phyloP scores from a whole-genome alignment of 1,139 yeast genomes.

The Kazachstania sp. region DNA sequence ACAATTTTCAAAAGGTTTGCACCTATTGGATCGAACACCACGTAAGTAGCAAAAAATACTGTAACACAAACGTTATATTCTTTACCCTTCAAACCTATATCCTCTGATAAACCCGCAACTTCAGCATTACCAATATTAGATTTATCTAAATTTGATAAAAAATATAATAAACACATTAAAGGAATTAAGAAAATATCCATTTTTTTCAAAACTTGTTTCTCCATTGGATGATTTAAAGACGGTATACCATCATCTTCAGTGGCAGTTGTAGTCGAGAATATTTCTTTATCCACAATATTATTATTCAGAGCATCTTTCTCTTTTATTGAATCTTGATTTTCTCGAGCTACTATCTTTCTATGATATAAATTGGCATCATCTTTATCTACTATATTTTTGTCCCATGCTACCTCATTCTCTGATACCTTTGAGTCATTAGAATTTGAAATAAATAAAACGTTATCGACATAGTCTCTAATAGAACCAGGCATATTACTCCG shows the following conservation, averaged over 20 bases:
- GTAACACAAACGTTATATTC: slow-evolving; percentile 48
- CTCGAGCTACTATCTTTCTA: not conserved
- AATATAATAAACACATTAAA: slow-evolving; percentile 44
- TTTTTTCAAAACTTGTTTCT: slow-evolving; percentile 38
- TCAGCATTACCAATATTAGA: slow-evolving; percentile 55
- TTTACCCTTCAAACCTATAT: slow-evolving; percentile 39
- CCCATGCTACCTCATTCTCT: not conserved
- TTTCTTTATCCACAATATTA: slow-evolving; percentile 13
- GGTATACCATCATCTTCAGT: slow-evolving; percentile 26
- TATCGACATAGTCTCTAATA: slow-evolving; percentile 10
- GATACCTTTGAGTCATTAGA: slow-evolving; percentile 1
- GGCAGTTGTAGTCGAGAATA: slow-evolving; percentile 20
- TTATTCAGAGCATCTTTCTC: not conserved
- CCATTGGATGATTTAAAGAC: slow-evolving; percentile 28
- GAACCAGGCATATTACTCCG: slow-evolving; percentile 6
- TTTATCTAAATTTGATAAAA: slow-evolving; percentile 49
- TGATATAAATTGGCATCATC: not conserved
- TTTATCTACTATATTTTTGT: not conserved
- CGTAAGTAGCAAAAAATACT: slow-evolving; percentile 49
- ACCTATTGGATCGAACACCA: slow-evolving; percentile 46
- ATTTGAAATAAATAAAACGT: slow-evolving; percentile 8
- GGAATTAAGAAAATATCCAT: slow-evolving; percentile 48
- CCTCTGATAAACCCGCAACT: slow-evolving; percentile 47
- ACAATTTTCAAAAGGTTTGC: slow-evolving; percentile 34
- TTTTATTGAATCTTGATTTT: not conserved